Percentiles rank a stretch among this genome's conserved stretches.
phyloP scores from a whole-genome alignment of 805 yeast species.

The Jamesozyma jinghongensis region DNA sequence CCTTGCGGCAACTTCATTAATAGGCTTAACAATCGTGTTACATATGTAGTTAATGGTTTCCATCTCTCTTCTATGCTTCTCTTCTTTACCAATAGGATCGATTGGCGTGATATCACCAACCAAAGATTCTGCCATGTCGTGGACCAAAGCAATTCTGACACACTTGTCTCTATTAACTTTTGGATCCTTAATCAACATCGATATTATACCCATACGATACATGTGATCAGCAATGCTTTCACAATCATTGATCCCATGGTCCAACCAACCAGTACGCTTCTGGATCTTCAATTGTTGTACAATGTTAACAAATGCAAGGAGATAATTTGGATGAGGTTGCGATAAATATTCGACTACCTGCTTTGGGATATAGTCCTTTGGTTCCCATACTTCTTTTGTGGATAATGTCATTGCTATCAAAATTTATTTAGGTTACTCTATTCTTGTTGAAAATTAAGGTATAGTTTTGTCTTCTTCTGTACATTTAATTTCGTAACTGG shows the following conservation, averaged over 20 bases:
- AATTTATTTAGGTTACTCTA: background rate
- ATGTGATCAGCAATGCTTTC: conserved; percentile 87
- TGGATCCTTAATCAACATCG: conserved; percentile 53
- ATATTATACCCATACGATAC: conserved; percentile 84
- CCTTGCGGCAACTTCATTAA: conserved; percentile 50
- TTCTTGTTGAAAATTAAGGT: too few relatives aligned
- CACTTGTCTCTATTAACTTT: conserved; percentile 56
- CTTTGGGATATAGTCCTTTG: conserved; percentile 36
- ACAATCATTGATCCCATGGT: conserved; percentile 38
- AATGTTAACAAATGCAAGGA: conserved; percentile 52
- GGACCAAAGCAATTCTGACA: conserved; percentile 78
- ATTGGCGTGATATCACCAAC: conserved; percentile 93
- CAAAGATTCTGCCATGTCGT: conserved; percentile 87
- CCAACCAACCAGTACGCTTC: conserved; percentile 91
- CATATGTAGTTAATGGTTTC: conserved; percentile 61
- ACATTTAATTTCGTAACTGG: background rate
- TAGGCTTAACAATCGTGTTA: conserved; percentile 48
- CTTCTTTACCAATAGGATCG: conserved; percentile 62
- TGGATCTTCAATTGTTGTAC: conserved; percentile 66
- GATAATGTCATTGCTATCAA: background rate
- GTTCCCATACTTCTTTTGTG: conserved; percentile 34
- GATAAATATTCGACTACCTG: conserved; percentile 26
- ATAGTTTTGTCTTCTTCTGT: too few relatives aligned
- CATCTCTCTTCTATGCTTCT: conserved; percentile 76
- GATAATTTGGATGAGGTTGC: conserved; percentile 33